A percentile compares a stretch with the other conserved stretches of the same genome.
These are phyloP conservation scores for Prasinococcaceae sp. DNA, from an alignment of 139 green algal genomes.

Conservation along the genomic window DNA sequence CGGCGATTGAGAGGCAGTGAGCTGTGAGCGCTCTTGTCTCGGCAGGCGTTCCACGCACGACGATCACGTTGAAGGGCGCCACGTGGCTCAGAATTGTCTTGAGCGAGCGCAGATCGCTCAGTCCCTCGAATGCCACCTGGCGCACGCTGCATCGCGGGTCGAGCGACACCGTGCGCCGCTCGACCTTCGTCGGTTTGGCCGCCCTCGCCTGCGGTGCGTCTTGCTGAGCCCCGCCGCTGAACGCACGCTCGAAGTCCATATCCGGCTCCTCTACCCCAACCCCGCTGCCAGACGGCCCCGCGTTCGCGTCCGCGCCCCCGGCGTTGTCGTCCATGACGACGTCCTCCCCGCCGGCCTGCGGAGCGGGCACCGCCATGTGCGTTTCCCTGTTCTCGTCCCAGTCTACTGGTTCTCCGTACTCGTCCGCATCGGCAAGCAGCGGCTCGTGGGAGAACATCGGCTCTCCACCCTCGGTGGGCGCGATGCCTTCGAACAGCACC, in stretches of 20 bases:
- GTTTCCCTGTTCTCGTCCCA: slow-evolving; percentile 6
- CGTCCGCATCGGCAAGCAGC: too few relatives aligned
- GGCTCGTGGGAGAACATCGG: too few relatives aligned
- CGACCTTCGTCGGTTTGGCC: slow-evolving; percentile 1
- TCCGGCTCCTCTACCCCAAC: not conserved
- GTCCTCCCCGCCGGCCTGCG: not conserved
- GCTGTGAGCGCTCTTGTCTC: not conserved
- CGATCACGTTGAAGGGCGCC: slow-evolving; percentile 9
- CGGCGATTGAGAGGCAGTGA: not conserved
- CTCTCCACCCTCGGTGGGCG: too few relatives aligned
- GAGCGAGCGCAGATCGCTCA: slow-evolving; percentile 8
- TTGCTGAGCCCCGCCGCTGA: not conserved
- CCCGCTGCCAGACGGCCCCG: not conserved
- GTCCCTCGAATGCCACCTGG: slow-evolving; percentile 15
- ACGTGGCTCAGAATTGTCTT: slow-evolving; percentile 13
- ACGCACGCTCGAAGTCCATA: too few relatives aligned
- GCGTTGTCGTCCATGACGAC: not conserved
- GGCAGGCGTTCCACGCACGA: not conserved
- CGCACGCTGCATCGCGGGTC: slow-evolving; percentile 5
- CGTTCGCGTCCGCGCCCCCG: not conserved
- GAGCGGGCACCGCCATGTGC: not conserved
- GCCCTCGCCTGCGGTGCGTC: not conserved
- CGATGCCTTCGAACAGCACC: too few relatives aligned
- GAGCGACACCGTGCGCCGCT: not conserved
- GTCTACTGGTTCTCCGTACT: slow-evolving; percentile 20